These are phyloP conservation scores for Firmiana major DNA, from an alignment of 345 rosid species.

Conservation along the genomic window DNA sequence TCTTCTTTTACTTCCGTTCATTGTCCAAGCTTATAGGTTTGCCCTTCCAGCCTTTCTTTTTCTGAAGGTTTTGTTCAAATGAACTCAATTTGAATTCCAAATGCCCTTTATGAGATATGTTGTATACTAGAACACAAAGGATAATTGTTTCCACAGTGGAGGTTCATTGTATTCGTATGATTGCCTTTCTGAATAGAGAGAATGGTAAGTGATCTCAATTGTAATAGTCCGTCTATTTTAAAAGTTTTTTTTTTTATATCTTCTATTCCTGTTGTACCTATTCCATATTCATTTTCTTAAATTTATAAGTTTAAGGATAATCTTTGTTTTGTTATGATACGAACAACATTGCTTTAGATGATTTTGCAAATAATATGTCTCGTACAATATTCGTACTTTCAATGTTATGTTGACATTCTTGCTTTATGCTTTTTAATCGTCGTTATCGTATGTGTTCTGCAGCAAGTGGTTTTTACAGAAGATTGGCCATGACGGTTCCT, in stretches of 20 bases:
- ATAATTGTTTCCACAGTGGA: not conserved
- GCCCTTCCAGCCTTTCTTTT: no score
- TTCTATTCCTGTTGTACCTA: not conserved
- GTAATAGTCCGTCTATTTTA: not conserved
- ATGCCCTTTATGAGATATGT: not conserved
- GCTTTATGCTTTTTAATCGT: no score
- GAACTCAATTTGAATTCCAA: not conserved
- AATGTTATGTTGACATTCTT: no score
- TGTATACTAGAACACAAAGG: no score
- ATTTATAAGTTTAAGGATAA: not conserved
- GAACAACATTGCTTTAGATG: not conserved
- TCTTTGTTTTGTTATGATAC: not conserved
- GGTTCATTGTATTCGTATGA: not conserved
- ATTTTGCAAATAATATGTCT: no score
- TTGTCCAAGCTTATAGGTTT: no score
- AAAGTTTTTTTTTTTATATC: not conserved
- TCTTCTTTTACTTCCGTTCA: not conserved
- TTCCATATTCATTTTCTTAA: not conserved
- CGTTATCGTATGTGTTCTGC: no score
- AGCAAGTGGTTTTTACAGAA: no score
- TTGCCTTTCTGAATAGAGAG: not conserved
- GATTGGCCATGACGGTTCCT: no score
- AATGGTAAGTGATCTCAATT: not conserved
- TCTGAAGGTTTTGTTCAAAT: not conserved
- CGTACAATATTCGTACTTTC: no score